Base-by-base conservation (phyloP, 148 eudicot genomes). In the Selenicereus undatus region DNA sequence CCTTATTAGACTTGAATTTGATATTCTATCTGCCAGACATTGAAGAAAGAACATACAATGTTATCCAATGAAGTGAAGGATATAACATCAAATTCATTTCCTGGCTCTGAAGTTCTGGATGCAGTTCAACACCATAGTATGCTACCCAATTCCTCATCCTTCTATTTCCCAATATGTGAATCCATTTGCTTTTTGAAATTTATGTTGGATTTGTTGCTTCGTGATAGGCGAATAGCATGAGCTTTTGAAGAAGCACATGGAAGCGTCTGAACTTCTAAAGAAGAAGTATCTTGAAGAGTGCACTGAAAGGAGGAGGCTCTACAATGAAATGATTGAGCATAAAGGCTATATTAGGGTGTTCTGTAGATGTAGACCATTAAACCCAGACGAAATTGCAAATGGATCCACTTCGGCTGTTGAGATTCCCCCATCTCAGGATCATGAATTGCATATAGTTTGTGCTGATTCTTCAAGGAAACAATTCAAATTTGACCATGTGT, bases 321-420 rank as follows among this genome's bases (percentile, higher is more conserved):
- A 93, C 86, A 96, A 96, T 86, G 94, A 96, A 91, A 93, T 92
- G 78, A 96, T 96, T 76, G 99, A 96, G 89, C 98, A 93, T n/a
- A 96, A 93, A 86, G 98, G 99, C 48, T 93, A 96, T 83, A 96
- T 96, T 60, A 89, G 97, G 86, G 99, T 95, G 76, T 95, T 93
- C 75, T 93, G 99, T 80, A 88, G 97, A 84, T 93, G 97, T 80
- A 92, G 97, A 80, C 99, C 97, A 24, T 81, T 92, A 77, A 92
- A 86, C 82, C 87, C 86, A 82, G 93, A 87, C 43, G 99, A 95
- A 85, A 74, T 83, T 70, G 81, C 82, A 48, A 92, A 91, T 60
- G 97, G 97, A 12, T 84, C 83, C 8, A 75, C 82, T 48, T 90
- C 94, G 43, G 87, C 84, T 64, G 93, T 93, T 76, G 94, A 92